Evolutionary conservation across 2,329 filamentous ascomycete genomes (phyloP).

Genomic region (Beauveria pseudobassiana): DNA sequence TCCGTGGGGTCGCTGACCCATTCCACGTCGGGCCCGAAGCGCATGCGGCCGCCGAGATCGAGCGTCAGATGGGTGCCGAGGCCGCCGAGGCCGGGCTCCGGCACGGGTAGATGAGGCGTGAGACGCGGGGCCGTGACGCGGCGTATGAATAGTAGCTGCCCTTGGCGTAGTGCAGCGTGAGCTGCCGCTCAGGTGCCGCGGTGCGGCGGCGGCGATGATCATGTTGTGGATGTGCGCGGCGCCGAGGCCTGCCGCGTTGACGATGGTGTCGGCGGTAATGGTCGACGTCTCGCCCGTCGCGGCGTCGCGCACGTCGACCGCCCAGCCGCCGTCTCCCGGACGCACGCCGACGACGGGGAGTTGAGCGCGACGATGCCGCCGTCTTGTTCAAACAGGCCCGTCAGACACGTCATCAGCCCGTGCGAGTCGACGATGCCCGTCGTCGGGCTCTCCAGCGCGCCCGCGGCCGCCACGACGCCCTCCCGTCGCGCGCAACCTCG

Average conservation of each 20-base stretch:
- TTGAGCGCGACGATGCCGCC: slow-evolving; percentile 69
- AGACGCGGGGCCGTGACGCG: slow-evolving; percentile 53
- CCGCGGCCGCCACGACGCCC: slow-evolving; percentile 61
- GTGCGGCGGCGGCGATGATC: slow-evolving; percentile 34
- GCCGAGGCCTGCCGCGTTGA: slow-evolving; percentile 81
- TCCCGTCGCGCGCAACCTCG: slow-evolving; percentile 65
- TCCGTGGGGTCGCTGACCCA: slow-evolving; percentile 72
- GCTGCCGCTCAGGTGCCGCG: slow-evolving; percentile 43
- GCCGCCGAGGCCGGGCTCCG: slow-evolving; percentile 71
- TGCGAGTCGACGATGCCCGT: slow-evolving; percentile 93
- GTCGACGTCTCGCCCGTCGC: slow-evolving; percentile 39
- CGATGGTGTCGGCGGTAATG: slow-evolving; percentile 66
- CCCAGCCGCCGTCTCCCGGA: slow-evolving; percentile 57
- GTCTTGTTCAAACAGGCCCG: slow-evolving; percentile 66
- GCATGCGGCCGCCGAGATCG: slow-evolving; percentile 74
- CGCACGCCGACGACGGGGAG: slow-evolving; percentile 56
- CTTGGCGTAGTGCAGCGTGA: slow-evolving; percentile 74
- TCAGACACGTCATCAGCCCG: slow-evolving; percentile 71
- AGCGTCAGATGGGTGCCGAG: slow-evolving; percentile 91
- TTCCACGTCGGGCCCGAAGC: slow-evolving; percentile 92
- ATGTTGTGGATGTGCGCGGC: slow-evolving; percentile 75
- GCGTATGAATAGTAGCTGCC: slow-evolving; percentile 90
- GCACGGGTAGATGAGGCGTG: slow-evolving; percentile 78
- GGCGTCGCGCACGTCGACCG: slow-evolving; percentile 47
- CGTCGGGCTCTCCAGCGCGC: slow-evolving; percentile 73